Conservation (phyloP, 257 asterid genomes). For the Nicotiana obtusifolia region DNA sequence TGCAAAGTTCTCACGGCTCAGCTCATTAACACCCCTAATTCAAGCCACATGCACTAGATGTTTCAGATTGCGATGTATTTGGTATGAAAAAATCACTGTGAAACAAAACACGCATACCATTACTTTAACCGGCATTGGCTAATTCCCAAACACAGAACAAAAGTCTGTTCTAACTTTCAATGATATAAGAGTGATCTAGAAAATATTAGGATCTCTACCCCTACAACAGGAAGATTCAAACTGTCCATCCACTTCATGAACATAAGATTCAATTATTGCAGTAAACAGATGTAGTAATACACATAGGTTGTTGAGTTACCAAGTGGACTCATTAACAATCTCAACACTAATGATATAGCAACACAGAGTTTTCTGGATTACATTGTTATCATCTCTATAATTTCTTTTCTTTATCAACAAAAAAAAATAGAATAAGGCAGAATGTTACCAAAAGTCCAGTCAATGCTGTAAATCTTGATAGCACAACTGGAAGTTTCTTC, state of each 20-base stretch:
- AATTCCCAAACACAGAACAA: background rate
- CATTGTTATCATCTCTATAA: too few relatives aligned
- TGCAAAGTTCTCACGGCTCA: background rate
- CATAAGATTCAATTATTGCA: background rate
- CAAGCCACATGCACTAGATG: background rate
- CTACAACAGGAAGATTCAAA: background rate
- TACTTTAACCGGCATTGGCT: background rate
- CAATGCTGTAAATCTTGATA: conserved; percentile 84
- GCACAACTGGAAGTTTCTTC: conserved; percentile 76
- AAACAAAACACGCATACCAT: background rate
- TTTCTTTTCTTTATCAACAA: too few relatives aligned
- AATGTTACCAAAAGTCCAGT: conserved; percentile 83
- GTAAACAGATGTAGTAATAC: background rate
- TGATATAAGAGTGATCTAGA: background rate
- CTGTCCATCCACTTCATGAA: background rate
- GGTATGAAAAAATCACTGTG: background rate
- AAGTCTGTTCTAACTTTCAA: background rate
- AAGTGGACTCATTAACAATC: background rate
- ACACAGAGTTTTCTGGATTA: background rate
- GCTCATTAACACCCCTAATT: background rate
- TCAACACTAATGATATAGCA: background rate
- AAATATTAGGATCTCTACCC: background rate
- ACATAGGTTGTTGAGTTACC: background rate
- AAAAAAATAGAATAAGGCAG: too few relatives aligned
- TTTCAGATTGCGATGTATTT: background rate